Conservation (phyloP, 2,329 filamentous ascomycete species). For the Aspergillus jensenii region DNA sequence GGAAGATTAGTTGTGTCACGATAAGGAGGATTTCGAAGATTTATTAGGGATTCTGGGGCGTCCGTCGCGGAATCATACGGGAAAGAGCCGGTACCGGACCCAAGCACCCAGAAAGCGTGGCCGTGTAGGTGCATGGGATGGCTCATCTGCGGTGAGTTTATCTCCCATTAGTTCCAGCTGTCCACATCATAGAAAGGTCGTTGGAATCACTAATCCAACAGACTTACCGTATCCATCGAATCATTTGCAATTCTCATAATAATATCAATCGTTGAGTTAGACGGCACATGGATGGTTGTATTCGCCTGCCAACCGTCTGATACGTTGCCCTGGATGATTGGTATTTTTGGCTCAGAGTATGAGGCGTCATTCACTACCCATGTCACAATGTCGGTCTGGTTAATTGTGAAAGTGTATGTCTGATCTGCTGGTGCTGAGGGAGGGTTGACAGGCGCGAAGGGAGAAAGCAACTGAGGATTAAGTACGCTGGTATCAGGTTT, state of each 20-base stretch:
- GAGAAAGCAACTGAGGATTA: not conserved
- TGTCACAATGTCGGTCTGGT: not conserved
- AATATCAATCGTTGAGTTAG: not conserved
- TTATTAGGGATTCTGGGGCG: not conserved
- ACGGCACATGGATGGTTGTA: not conserved
- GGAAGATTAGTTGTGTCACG: not conserved
- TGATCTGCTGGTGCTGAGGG: not conserved
- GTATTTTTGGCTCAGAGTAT: not conserved
- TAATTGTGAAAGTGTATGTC: not conserved
- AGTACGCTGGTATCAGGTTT: not conserved
- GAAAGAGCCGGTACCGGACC: not conserved
- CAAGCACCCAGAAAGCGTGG: not conserved
- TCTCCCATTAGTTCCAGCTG: too few species aligned
- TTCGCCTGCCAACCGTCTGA: not conserved
- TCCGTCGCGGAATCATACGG: not conserved
- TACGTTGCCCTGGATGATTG: not conserved
- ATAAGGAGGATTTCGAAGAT: not conserved
- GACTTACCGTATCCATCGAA: not conserved
- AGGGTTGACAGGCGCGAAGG: not conserved
- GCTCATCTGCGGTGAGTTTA: too few species aligned
- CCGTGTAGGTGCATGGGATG: not conserved
- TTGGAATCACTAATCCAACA: too few species aligned
- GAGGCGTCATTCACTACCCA: not conserved
- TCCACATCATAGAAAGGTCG: too few species aligned
- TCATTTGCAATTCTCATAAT: not conserved